Evolutionary conservation across 768 basidiomycete genomes (phyloP).

Genomic region (Termitomyces titanicus): DNA sequence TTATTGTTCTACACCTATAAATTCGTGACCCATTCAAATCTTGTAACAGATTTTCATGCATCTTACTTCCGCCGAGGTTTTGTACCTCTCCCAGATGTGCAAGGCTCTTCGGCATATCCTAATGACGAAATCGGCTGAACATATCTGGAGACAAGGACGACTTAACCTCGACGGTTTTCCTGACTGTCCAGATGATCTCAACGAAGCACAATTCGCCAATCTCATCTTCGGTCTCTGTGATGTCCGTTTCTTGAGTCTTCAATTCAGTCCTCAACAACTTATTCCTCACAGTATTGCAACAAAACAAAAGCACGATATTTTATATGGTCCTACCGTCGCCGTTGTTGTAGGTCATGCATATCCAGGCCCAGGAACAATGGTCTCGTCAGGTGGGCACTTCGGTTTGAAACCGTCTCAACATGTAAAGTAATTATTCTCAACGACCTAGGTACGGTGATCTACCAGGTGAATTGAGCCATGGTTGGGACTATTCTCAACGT

Average conservation of each 20-base stretch:
- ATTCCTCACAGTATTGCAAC: background rate
- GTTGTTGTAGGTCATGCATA: background rate
- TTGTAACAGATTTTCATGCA: conserved; percentile 30
- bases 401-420: background rate
- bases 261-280: background rate
- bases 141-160: conserved; percentile 8
- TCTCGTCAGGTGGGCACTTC: background rate
- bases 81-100: conserved; percentile 34
- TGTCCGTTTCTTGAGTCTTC: background rate
- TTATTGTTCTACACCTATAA: background rate
- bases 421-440: background rate
- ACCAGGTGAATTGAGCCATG: too few relatives aligned
- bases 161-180: conserved; percentile 9
- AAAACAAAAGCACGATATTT: background rate
- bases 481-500: too few relatives aligned
- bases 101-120: conserved; percentile 26
- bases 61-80: conserved; percentile 31
- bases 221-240: conserved; percentile 4
- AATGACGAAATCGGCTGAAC: conserved; percentile 11
- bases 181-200: conserved; percentile 9
- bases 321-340: background rate
- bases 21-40: background rate
- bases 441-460: background rate
- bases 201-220: conserved; percentile 5
- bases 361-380: background rate